Conservation (phyloP, 306 rosid genomes). For the Styphnolobium japonicum region DNA sequence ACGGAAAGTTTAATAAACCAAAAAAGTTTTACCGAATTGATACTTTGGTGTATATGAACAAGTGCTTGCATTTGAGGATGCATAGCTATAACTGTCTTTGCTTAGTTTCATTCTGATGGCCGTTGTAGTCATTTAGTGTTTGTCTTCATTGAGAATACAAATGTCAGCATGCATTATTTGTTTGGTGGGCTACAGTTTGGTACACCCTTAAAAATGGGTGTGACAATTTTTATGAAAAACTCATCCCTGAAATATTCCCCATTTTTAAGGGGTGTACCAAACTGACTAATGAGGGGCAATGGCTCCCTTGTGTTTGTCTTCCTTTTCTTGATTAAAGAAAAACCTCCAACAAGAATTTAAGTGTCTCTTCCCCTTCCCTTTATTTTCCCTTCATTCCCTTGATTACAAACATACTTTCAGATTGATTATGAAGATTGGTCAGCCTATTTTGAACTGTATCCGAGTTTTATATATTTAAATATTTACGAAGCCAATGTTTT, state of each 20-base stretch:
- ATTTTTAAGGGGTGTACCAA: neutral
- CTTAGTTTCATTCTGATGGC: neutral
- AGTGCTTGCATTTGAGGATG: conserved; percentile 1
- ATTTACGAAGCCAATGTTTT: neutral
- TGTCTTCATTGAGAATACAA: conserved; percentile 6
- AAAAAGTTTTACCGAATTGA: neutral
- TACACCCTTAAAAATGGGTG: neutral
- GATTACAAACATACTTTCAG: neutral
- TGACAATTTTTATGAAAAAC: too few species aligned
- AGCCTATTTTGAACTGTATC: neutral
- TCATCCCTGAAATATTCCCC: neutral
- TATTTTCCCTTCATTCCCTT: neutral
- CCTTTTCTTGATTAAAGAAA: neutral
- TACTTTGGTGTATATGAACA: neutral
- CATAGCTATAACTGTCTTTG: neutral
- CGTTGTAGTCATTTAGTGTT: neutral
- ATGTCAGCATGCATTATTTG: conserved; percentile 1
- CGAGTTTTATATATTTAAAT: neutral
- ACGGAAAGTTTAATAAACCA: neutral
- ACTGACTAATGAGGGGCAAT: neutral
- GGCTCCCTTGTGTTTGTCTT: neutral
- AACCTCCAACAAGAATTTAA: neutral
- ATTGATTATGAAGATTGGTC: neutral
- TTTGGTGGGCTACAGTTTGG: neutral
- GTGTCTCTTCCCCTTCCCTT: neutral